Evolutionary conservation across 1,284 basidiomycete species (phyloP), one percentile per base, ranked within the genome.

Genomic region (Heterobasidion irregulare): DNA sequence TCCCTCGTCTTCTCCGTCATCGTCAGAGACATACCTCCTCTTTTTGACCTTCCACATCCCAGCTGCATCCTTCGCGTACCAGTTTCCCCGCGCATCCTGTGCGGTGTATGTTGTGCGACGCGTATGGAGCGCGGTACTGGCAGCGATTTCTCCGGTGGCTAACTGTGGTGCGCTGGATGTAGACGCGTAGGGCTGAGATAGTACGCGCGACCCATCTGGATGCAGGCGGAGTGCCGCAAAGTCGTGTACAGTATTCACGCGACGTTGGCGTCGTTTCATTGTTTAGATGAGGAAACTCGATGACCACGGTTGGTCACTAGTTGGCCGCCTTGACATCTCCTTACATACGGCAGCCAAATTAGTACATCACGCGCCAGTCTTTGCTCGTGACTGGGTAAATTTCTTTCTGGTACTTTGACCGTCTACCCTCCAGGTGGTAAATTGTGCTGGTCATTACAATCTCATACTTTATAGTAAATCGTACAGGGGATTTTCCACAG

Each of bases 31-130:
- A 18, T 54, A 53, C 16, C 55, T 59, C n/a, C 63, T 62, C 46
- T 62, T 57, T 57, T 66, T 68, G 41, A 71, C 64, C 16, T 52
- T 58, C n/a, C 64, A 65, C 15, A 62, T 35, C 1, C 70, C 70
- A 12, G 66, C 69, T 13, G 69, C 70, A 57, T 72, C 70, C 34
- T 58, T 58, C 8, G 71, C 71, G 38, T 70, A 64, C 68, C 68
- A 69, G 56, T 70, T 72, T 8, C 67, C 69, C 16, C 65, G 64
- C 5, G 57, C 59, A 50, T 71, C 69, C 45, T 61, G 60, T 7
- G 59, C 54, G 7, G 61, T 58, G 51, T 66, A 61, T 52, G 61
- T 63, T 18, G 64, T 58, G 8, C 54, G 60, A 38, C 67, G 63
- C 8, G 52, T 56, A 52, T 52, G 60, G 32, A 34, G 48, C 46